Base-by-base conservation (phyloP, 352 stramenopile species). In the Pythium dissotocum region DNA sequence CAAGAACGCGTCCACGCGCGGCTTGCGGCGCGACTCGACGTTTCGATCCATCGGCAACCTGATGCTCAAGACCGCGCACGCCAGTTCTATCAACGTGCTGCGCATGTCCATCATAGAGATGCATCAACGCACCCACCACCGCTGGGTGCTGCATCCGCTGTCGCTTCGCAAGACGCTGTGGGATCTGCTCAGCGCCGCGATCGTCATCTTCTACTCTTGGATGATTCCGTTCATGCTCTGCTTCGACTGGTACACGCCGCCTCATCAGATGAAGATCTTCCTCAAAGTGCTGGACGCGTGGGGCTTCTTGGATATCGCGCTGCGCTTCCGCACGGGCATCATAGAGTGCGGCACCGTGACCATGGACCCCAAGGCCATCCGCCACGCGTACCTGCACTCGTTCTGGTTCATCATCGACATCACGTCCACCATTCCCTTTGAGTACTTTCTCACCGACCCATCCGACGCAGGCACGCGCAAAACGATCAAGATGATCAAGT, bases 401-500 rank as follows among this genome's bases (percentile, higher is more conserved):
- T 53, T 87, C 30, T 90, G 82, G 82, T 90, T 90, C 54, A 74
- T 76, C 1, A 82, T 90, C 58, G 82, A 90, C 59, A 16, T 88
- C 13, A 73, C 70, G 0, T 87, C 82, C 21, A 80, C 82, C 16
- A 75, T 88, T 21, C 82, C 82, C 30, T 86, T 89, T 53, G 82
- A 89, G 49, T 78, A 82, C 33, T 76, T 90, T 46, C 58, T 88
- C 33, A 74, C 73, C 6, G 67, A 80, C 18, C 57, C 67, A 4
- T 49, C 61, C 2, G 70, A 73, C 61, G 67, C 78, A 30, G 81
- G 79, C 12, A 90, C 79, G 4, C 82, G 82, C 14, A 88, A 90
- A 60, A 86, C 78, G n/a, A 78, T 90, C 69, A 90, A 90, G 62
- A 80, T 88, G 71, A 83, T 90, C 57, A 90, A 88, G 73, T 90